Percentiles rank a stretch among this genome's conserved stretches.
Conservation (phyloP, 768 basidiomycete genomes). For the Pisolithus albus region DNA sequence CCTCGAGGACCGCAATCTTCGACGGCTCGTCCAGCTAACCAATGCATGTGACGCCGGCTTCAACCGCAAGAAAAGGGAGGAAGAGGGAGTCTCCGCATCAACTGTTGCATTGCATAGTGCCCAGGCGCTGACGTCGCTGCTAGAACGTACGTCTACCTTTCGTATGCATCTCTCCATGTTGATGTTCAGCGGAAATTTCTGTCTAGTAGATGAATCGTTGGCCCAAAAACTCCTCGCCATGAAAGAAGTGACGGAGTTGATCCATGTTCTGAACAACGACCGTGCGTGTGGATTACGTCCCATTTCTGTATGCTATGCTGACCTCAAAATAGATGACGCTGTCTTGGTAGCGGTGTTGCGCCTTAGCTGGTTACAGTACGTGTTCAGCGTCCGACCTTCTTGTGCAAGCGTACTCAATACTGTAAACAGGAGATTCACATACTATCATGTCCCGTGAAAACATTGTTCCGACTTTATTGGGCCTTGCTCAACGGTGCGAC, state of each 20-base stretch:
- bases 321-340: conserved; percentile 7
- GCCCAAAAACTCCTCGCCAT: conserved; percentile 12
- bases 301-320: not conserved
- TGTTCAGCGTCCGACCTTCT: not conserved
- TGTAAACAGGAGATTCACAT: conserved; percentile 1
- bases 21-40: conserved; percentile 10
- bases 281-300: conserved; percentile 4
- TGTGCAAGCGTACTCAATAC: not conserved
- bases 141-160: conserved; percentile 13
- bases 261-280: conserved; percentile 9
- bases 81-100: conserved; percentile 2
- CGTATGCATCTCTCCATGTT: not conserved
- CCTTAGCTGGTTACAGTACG: conserved; percentile 9
- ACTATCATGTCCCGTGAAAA: conserved; percentile 2
- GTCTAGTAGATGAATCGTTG: conserved; percentile 10
- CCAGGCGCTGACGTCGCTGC: conserved; percentile 21
- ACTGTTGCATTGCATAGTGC: conserved; percentile 18
- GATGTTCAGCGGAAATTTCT: not conserved
- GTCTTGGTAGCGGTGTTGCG: conserved; percentile 19
- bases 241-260: conserved; percentile 12
- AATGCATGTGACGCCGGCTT: conserved; percentile 9
- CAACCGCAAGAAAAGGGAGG: conserved; percentile 9
- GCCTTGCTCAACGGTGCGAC: conserved; percentile 15
- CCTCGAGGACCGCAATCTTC: conserved; percentile 13
- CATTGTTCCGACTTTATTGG: conserved; percentile 13